Evolutionary conservation across 2,329 filamentous ascomycete genomes (phyloP), one percentile per base, ranked within the genome.

Genomic region (Aspergillus aculeatinus): DNA sequence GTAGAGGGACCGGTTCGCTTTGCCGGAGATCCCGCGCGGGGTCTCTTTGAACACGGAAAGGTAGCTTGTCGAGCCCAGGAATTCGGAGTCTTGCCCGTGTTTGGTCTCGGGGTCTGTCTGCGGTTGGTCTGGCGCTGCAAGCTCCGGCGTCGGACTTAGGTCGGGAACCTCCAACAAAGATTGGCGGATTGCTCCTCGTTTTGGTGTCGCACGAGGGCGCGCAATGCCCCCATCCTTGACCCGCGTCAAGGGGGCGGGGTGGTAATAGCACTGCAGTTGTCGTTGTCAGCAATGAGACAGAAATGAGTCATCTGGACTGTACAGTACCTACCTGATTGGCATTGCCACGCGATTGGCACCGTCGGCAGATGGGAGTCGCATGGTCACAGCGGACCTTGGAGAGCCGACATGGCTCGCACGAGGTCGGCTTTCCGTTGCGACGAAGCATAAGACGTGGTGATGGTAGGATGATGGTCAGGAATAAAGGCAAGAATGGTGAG

Each of bases 361-460:
- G 55, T 29, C 55, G 48, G 27, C 48, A 57, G 14, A 50, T 51
- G 10, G 55, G 55, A 10, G 48, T 49, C n/a, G 25, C 31, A 51
- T 57, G 55, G 35, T 57, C 55, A 51, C 55, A 57, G 14, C 55
- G 55, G n/a, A 57, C 49, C 21, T 57, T 57, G 16, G 55, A 57
- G 55, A 57, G 12, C 19, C 48, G 55, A 31, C 55, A 57, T 21
- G 55, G 55, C 39, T 57, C 48, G 48, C 55, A 57, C 7, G 55
- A 57, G 25, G 49, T 47, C 19, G 19, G 35, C 42, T 51, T 57
- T 25, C 55, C 31, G 49, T 57, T 65, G 27, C 49, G 49, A 19
- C 1, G 83, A 87, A 62, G 83, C 85, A 33, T 39, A 27, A 35
- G 50, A 33, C 50, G 48, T 49, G 9, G 14, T 52, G 33, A 11